Conservation (phyloP, 441 rosid species). For the Pelargonium fulgidum region DNA sequence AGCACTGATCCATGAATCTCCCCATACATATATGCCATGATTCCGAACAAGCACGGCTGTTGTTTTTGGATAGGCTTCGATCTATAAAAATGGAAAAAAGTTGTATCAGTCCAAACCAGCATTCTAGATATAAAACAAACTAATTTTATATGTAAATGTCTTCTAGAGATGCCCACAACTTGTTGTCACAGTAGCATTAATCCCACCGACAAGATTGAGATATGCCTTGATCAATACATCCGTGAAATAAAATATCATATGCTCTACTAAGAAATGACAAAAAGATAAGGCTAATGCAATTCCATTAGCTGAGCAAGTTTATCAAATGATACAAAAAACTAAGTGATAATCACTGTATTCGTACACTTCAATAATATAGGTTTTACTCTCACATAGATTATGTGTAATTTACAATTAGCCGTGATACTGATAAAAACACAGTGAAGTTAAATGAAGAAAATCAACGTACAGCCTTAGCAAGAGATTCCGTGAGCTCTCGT, state of each 20-base stretch:
- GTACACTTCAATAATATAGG: background rate
- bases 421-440: background rate
- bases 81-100: conserved; percentile 32
- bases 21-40: conserved; percentile 92
- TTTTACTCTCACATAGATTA: background rate
- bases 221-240: background rate
- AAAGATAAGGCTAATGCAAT: background rate
- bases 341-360: background rate
- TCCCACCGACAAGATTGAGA: background rate
- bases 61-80: conserved; percentile 84
- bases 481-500: conserved; percentile 83
- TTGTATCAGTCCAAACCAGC: background rate
- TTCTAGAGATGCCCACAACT: no score
- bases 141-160: no score
- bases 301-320: background rate
- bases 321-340: background rate
- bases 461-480: conserved; percentile 69
- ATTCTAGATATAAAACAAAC: background rate
- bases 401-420: background rate
- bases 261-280: background rate
- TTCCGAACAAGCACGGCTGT: conserved; percentile 97
- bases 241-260: background rate
- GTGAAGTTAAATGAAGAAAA: conserved; percentile 2
- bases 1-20: conserved; percentile 97
- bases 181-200: no score